Conservation (phyloP, 768 basidiomycete species). For the Amanita pallidorosea region DNA sequence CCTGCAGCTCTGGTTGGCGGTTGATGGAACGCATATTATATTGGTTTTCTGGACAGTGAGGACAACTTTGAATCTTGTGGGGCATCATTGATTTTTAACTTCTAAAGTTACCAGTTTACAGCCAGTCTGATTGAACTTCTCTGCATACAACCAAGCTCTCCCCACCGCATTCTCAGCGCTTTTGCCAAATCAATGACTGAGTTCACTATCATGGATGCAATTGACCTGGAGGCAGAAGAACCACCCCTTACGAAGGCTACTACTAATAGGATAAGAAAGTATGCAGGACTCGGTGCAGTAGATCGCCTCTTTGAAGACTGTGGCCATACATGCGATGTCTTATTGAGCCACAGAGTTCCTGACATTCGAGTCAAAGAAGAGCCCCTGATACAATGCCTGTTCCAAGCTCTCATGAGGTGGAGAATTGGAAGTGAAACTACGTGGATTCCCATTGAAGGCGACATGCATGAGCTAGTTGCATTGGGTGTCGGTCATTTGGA, state of each 20-base stretch:
- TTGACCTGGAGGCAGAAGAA: slow-evolving; percentile 11
- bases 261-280: neutral
- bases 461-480: slow-evolving; percentile 9
- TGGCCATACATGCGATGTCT: slow-evolving; percentile 4
- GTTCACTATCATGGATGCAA: slow-evolving; percentile 11
- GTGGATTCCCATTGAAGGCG: slow-evolving; percentile 5
- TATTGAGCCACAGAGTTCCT: slow-evolving; percentile 3
- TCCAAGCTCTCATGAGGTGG: slow-evolving; percentile 9
- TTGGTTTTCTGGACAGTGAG: slow-evolving; percentile 8
- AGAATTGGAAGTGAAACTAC: slow-evolving; percentile 9
- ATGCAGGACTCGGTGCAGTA: slow-evolving; percentile 1
- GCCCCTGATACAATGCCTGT: slow-evolving; percentile 7
- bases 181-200: no score
- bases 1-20: no score
- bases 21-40: no score
- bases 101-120: slow-evolving; percentile 9
- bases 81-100: slow-evolving; percentile 1
- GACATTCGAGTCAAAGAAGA: neutral
- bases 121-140: slow-evolving; percentile 12
- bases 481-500: slow-evolving; percentile 9
- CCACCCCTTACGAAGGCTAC: slow-evolving; percentile 1
- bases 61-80: neutral
- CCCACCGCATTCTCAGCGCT: no score
- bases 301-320: neutral
- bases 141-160: slow-evolving; percentile 6